Evolutionary conservation across 2,329 filamentous ascomycete genomes (phyloP).

Genomic region (Dactylellina haptotyla): DNA sequence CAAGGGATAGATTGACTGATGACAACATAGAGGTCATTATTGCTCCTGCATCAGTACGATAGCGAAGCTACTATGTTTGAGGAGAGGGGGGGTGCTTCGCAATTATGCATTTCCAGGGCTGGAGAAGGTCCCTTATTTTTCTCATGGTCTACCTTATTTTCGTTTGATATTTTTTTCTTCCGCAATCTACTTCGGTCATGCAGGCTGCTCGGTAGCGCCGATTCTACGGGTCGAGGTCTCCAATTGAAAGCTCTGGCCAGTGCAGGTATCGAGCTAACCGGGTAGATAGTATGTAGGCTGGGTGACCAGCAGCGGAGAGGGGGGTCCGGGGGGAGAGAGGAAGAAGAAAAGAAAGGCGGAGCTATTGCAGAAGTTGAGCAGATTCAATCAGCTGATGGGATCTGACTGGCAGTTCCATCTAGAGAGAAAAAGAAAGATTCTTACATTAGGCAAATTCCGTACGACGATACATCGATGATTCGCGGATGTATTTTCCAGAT

Average conservation of each 20-base stretch:
- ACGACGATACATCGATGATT: slow-evolving; percentile 45
- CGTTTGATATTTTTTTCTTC: too few species aligned
- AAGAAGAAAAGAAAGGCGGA: slow-evolving; percentile 42
- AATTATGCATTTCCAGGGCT: slow-evolving; percentile 46
- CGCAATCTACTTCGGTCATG: slow-evolving; percentile 28
- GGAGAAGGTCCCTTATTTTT: slow-evolving; percentile 28
- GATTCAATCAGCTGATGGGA: slow-evolving; percentile 32
- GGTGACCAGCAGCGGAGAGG: slow-evolving; percentile 3
- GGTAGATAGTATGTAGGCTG: slow-evolving; percentile 26
- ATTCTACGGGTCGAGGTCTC: slow-evolving; percentile 38
- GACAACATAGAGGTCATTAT: slow-evolving; percentile 51
- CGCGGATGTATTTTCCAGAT: slow-evolving; percentile 50
- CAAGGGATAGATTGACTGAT: slow-evolving; percentile 40
- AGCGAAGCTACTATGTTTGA: slow-evolving; percentile 17
- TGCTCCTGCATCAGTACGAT: slow-evolving; percentile 16
- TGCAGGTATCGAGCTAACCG: slow-evolving; percentile 35
- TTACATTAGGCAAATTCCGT: slow-evolving; percentile 46
- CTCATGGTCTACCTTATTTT: too few species aligned
- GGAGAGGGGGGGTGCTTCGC: slow-evolving; percentile 29
- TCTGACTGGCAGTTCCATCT: slow-evolving; percentile 2
- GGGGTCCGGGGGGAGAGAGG: too few species aligned
- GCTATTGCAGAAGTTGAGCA: slow-evolving; percentile 16
- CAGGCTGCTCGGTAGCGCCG: slow-evolving; percentile 50
- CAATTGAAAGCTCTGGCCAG: slow-evolving; percentile 28
- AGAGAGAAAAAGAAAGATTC: too few species aligned